phyloP scores from a whole-genome alignment of 352 stramenopile species.

The Phytophthora europaea region DNA sequence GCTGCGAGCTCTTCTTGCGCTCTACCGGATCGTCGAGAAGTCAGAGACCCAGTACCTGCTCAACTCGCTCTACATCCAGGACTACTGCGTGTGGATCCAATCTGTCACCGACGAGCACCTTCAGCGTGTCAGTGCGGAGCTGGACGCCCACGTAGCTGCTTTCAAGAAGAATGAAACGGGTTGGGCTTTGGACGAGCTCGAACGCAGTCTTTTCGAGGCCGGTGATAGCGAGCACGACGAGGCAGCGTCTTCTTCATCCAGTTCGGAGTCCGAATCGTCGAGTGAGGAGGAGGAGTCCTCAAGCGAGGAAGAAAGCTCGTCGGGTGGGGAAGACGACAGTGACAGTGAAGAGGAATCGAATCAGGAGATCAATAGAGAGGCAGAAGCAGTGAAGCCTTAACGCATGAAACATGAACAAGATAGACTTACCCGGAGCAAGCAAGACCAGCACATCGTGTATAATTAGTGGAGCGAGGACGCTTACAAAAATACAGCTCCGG shows the following conservation, averaged over 20 bases:
- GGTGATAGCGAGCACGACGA: slow-evolving; percentile 35
- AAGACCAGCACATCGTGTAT: slow-evolving; percentile 35
- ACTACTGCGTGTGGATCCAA: slow-evolving; percentile 93
- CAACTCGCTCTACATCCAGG: slow-evolving; percentile 96
- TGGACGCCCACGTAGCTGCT: slow-evolving; percentile 36
- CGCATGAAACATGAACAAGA: background rate
- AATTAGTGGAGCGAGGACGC: slow-evolving; percentile 37
- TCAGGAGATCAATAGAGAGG: background rate
- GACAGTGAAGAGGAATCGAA: slow-evolving; percentile 9
- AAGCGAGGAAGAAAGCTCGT: slow-evolving; percentile 41
- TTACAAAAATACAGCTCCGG: slow-evolving; percentile 40
- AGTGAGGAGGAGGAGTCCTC: slow-evolving; percentile 41
- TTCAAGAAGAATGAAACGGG: slow-evolving; percentile 80
- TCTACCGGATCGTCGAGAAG: slow-evolving; percentile 94
- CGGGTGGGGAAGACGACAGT: slow-evolving; percentile 19
- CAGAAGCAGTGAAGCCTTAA: slow-evolving; percentile 9
- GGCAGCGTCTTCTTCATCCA: slow-evolving; percentile 30
- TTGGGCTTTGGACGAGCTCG: slow-evolving; percentile 83
- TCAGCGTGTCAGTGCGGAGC: slow-evolving; percentile 40
- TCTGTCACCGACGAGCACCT: slow-evolving; percentile 65
- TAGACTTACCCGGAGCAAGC: slow-evolving; percentile 16
- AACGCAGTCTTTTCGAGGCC: slow-evolving; percentile 60
- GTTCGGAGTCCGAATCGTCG: slow-evolving; percentile 39
- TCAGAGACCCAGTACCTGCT: slow-evolving; percentile 97
- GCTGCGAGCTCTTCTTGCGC: slow-evolving; percentile 90